Evolutionary conservation across 495 filamentous ascomycete genomes (phyloP), one percentile per base, ranked within the genome.

Genomic region (Parachaetomium inaequale): DNA sequence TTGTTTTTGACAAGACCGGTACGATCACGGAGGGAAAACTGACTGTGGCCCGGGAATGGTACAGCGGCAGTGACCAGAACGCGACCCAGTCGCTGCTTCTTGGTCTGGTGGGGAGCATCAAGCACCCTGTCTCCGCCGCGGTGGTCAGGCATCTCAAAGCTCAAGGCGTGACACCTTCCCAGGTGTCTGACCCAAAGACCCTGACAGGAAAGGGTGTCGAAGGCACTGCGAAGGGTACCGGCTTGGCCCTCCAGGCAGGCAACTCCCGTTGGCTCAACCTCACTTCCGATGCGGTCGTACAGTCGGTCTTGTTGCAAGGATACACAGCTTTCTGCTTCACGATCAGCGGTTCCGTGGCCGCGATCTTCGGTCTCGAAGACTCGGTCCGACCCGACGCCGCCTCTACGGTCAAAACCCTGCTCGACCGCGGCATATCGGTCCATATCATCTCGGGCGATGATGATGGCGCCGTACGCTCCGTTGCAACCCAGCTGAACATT

Each of bases 361-460:
- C 52, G 4, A 10, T 40, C 52, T 38, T 55, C 17, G 32, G 29
- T 32, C 32, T 55, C 14, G 4, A 26, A 12, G 52, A 55, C 32
- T 25, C 52, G 28, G n/a, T 55, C 23, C 52, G 52, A 11, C 19
- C 32, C 19, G 32, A 38, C 32, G 31, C 52, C 21, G 28, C 32
- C 14, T 17, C 52, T 12, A 40, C 52, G 15, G 32, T 55, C 52
- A 15, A 26, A 8, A 29, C 32, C 2, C 52, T 55, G 19, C 19
- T 21, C 23, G 11, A n/a, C 8, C 31, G 52, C 23, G 21, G 21
- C 32, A 55, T 55, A n/a, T n/a, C 19, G 4, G 52, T 55, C 10
- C 52, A 55, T 26, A 29, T 55, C 32, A 32, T 55, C 19, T 55
- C 52, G 11, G 52, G 52, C 32, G 52, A 55, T 32, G 52, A 55